Percentiles rank a stretch among this genome's conserved stretches.
phyloP scores from a whole-genome alignment of 257 asterid genomes.

The Lithospermum erythrorhizon region DNA sequence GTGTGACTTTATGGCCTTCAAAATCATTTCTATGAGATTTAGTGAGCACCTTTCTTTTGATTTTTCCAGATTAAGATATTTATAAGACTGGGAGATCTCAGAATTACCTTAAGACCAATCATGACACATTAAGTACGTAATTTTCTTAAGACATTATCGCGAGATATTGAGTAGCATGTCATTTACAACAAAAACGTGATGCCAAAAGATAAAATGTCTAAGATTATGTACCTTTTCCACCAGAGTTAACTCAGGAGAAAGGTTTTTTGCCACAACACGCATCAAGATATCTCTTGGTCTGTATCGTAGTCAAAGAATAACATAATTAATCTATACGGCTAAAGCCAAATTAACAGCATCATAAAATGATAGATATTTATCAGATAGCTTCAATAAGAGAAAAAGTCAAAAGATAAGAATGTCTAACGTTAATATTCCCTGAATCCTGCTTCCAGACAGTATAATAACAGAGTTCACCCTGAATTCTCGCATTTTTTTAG shows the following conservation, averaged over 20 bases:
- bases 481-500: slow-evolving; percentile 79
- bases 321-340: slow-evolving; percentile 5
- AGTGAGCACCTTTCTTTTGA: too few relatives aligned
- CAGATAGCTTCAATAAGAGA: not conserved
- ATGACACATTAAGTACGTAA: too few relatives aligned
- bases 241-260: slow-evolving; percentile 76
- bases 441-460: slow-evolving; percentile 54
- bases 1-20: too few relatives aligned
- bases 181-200: not conserved
- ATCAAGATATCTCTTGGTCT: slow-evolving; percentile 84
- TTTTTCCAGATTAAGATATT: too few relatives aligned
- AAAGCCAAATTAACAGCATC: not conserved
- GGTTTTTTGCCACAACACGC: slow-evolving; percentile 86
- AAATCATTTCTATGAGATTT: too few relatives aligned
- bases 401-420: slow-evolving; percentile 9
- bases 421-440: slow-evolving; percentile 74
- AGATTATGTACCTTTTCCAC: slow-evolving; percentile 63
- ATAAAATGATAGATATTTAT: not conserved
- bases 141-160: too few relatives aligned
- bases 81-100: too few relatives aligned
- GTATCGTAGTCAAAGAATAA: slow-evolving; percentile 22
- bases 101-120: not conserved
- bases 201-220: not conserved
- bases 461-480: slow-evolving; percentile 73
- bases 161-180: not conserved